These are phyloP conservation scores for Herpotrichia juniperi DNA, from an alignment of 2,329 filamentous ascomycete genomes.

Conservation along the genomic window DNA sequence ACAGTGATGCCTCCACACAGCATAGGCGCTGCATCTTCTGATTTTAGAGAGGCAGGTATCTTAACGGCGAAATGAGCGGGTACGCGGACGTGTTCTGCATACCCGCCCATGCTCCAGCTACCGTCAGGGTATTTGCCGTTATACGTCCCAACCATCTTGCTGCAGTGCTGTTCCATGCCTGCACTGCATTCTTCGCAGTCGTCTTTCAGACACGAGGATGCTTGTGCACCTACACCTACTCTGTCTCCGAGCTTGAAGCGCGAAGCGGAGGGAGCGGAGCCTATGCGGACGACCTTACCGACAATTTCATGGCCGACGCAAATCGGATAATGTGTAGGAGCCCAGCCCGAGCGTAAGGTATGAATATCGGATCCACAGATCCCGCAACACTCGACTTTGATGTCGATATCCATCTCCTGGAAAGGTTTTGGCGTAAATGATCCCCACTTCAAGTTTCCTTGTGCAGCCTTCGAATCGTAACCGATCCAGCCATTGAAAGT, in stretches of 20 bases:
- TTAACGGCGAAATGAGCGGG: conserved; percentile 64
- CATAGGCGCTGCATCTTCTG: conserved; percentile 68
- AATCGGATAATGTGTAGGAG: conserved; percentile 50
- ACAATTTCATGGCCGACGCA: conserved; percentile 53
- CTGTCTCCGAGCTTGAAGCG: conserved; percentile 66
- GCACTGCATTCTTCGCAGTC: conserved; percentile 61
- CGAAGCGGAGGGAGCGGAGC: conserved; percentile 43
- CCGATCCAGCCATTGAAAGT: conserved; percentile 65
- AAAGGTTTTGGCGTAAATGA: conserved; percentile 54
- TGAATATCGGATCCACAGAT: conserved; percentile 48
- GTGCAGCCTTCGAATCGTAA: conserved; percentile 53
- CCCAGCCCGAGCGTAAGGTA: conserved; percentile 51
- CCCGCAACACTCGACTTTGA: conserved; percentile 40
- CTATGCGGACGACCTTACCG: conserved; percentile 45
- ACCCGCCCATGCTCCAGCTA: conserved; percentile 70
- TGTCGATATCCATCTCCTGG: conserved; percentile 37
- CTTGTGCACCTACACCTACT: conserved; percentile 59
- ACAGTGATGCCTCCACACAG: conserved; percentile 80
- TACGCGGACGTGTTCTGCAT: conserved; percentile 61
- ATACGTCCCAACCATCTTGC: conserved; percentile 62
- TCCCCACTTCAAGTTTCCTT: conserved; percentile 63
- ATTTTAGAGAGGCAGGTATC: conserved; percentile 59
- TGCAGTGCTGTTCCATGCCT: conserved; percentile 53
- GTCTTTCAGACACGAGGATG: conserved; percentile 53
- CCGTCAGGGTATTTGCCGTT: conserved; percentile 62